Conservation (phyloP, 2,329 filamentous ascomycete genomes). For the Fusarium lateritium region DNA sequence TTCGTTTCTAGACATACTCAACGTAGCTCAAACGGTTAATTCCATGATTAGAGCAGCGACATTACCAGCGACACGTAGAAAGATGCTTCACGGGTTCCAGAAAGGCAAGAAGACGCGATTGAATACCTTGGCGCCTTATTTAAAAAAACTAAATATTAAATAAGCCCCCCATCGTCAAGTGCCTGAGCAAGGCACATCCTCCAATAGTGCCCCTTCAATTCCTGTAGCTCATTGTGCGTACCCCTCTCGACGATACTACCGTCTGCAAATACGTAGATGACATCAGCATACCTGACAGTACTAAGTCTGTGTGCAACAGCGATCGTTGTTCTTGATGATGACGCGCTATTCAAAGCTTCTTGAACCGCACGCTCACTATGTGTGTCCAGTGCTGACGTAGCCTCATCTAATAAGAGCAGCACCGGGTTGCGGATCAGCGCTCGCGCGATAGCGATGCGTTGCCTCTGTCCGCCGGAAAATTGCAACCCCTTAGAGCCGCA, state of each 20-base stretch:
- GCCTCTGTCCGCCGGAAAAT: constrained; percentile 92
- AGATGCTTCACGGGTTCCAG: too few relatives aligned
- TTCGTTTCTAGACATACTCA: too few relatives aligned
- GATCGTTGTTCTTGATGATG: constrained; percentile 78
- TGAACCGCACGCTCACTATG: constrained; percentile 86
- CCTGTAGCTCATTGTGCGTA: constrained; percentile 81
- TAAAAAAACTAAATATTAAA: too few relatives aligned
- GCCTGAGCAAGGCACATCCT: background rate
- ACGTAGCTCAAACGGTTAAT: too few relatives aligned
- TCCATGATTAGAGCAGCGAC: too few relatives aligned
- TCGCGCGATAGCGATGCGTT: constrained; percentile 92
- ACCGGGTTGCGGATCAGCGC: constrained; percentile 90
- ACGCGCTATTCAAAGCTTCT: constrained; percentile 62
- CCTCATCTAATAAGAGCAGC: constrained; percentile 86
- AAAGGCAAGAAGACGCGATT: too few relatives aligned
- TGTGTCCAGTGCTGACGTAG: constrained; percentile 82
- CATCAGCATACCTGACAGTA: constrained; percentile 93
- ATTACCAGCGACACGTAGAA: too few relatives aligned
- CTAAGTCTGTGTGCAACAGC: constrained; percentile 91
- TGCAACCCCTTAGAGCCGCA: constrained; percentile 90
- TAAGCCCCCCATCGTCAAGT: too few relatives aligned
- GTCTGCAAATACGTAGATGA: constrained; percentile 95
- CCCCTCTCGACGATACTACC: constrained; percentile 89
- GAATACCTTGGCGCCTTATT: too few relatives aligned
- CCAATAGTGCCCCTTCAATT: constrained; percentile 75